A percentile compares a stretch with the other conserved stretches of the same genome.
phyloP scores from a whole-genome alignment of 495 filamentous ascomycete genomes.

The Penicillium coprophilum region DNA sequence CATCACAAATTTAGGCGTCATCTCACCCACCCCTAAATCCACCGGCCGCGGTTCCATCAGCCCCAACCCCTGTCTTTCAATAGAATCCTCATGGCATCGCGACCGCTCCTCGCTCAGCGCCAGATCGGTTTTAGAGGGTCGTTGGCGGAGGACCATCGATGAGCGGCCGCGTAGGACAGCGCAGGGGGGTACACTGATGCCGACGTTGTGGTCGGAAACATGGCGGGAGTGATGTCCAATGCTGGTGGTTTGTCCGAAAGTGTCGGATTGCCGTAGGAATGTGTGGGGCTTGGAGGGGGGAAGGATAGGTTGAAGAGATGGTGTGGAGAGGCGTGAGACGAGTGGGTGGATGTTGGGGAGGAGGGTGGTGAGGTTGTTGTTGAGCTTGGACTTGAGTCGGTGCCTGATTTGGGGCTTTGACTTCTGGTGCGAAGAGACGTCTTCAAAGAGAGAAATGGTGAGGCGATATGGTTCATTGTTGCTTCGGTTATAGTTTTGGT shows the following conservation, averaged over 20 bases:
- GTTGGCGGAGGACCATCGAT: constrained; percentile 39
- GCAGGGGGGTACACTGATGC: constrained; percentile 29
- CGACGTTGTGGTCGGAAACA: constrained; percentile 19
- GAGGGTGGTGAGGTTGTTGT: constrained; percentile 26
- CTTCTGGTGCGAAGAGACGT: constrained; percentile 4
- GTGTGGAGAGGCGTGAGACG: constrained; percentile 21
- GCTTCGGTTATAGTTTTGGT: background rate
- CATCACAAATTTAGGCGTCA: constrained; percentile 44
- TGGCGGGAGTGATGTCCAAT: constrained; percentile 24
- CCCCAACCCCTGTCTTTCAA: constrained; percentile 43
- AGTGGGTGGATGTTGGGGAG: constrained; percentile 19
- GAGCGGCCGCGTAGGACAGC: constrained; percentile 37
- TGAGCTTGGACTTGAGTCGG: constrained; percentile 24
- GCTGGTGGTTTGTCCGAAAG: background rate
- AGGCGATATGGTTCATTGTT: constrained; percentile 22
- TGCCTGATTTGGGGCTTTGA: constrained; percentile 6
- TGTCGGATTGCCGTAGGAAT: constrained; percentile 21
- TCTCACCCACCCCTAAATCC: constrained; percentile 23
- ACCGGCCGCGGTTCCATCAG: constrained; percentile 49
- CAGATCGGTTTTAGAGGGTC: constrained; percentile 45
- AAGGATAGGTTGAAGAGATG: constrained; percentile 34
- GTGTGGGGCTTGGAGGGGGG: constrained; percentile 20
- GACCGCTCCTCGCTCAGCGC: constrained; percentile 43
- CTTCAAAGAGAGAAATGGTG: constrained; percentile 22
- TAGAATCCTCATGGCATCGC: constrained; percentile 37